Percentiles rank a stretch among this genome's conserved stretches.
Conservation (phyloP, 2,329 filamentous ascomycete species). For the Lasiodiplodia hormozganensis region DNA sequence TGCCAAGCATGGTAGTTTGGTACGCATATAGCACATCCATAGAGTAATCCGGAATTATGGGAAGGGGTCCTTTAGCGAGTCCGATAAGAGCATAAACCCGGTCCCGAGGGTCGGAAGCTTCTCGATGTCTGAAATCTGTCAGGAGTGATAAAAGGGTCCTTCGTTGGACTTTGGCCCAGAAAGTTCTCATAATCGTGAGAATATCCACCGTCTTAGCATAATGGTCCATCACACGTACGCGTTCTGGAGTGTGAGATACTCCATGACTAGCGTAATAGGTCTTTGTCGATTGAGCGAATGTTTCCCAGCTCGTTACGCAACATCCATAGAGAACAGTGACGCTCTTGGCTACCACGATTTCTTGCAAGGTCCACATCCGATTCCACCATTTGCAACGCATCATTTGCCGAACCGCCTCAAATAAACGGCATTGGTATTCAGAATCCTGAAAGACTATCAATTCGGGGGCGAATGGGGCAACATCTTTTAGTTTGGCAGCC, state of each 20-base stretch:
- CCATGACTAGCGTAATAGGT: too few relatives aligned
- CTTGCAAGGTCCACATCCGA: background rate
- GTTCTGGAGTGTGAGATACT: too few relatives aligned
- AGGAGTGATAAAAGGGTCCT: background rate
- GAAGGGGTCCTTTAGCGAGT: background rate
- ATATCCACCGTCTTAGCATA: too few relatives aligned
- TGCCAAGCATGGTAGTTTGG: background rate
- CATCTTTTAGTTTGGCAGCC: background rate
- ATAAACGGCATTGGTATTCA: background rate
- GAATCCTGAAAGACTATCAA: background rate
- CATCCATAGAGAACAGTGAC: background rate
- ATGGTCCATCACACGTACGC: too few relatives aligned
- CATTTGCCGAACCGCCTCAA: background rate
- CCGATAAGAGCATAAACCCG: background rate
- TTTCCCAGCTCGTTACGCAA: background rate
- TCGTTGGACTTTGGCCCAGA: background rate
- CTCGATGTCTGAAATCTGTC: background rate
- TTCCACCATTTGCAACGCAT: background rate
- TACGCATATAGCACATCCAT: background rate
- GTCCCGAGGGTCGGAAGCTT: background rate
- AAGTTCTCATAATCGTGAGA: background rate
- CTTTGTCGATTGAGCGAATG: background rate
- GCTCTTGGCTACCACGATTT: background rate
- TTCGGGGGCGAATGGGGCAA: background rate
- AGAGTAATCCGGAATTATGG: background rate